Evolutionary conservation across 306 rosid species (phyloP), one percentile per base, ranked within the genome.

Genomic region (Casuarina cunninghamiana): DNA sequence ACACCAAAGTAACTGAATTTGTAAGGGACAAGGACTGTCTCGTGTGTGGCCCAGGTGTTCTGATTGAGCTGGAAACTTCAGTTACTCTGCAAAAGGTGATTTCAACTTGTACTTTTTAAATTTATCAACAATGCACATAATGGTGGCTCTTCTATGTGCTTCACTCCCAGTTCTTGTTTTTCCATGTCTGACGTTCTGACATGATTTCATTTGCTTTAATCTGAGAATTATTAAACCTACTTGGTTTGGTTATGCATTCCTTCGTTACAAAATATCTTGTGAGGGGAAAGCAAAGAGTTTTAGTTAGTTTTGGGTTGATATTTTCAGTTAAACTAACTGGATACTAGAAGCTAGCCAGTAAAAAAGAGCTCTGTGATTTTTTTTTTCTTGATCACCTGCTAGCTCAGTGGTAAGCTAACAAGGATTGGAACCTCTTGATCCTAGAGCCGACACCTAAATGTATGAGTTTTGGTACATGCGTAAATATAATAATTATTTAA

Each of bases 41-140:
- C 78, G 97, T 89, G 32, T 95, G 98, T 67, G 97, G 97, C 70
- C 96, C 98, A 32, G 98, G 98, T 71, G 80, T 95, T 81, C 89
- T 87, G 32, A 75, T 95, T 79, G 97, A 92, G 86, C 85, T 95
- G 83, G 98, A 92, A 71, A 79, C 97, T 78, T 89, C 97, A n/a
- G 69, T 91, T 82, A 89, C 97, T 44, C 83, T 95, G 84, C 89
- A 91, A 68, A 87, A 91, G 98, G 98, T 95, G 46, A 78, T 46
- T 69, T 76, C 69, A 82, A 57, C 46, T 63, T 69, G 53, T 46
- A 45, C 61, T 48, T 57, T 57, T 61, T 58, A 67, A 50, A 15
- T 51, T 54, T 61, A 41, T 26, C 45, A 83, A 75, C 79, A 38
- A 77, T 46, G 66, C 51, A 73, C 69, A 49, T 49, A 37, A 3